A percentile compares a stretch with the other conserved stretches of the same genome.
Evolutionary conservation across 2,329 filamentous ascomycete genomes (phyloP).

Genomic region (Diaporthe sp.): DNA sequence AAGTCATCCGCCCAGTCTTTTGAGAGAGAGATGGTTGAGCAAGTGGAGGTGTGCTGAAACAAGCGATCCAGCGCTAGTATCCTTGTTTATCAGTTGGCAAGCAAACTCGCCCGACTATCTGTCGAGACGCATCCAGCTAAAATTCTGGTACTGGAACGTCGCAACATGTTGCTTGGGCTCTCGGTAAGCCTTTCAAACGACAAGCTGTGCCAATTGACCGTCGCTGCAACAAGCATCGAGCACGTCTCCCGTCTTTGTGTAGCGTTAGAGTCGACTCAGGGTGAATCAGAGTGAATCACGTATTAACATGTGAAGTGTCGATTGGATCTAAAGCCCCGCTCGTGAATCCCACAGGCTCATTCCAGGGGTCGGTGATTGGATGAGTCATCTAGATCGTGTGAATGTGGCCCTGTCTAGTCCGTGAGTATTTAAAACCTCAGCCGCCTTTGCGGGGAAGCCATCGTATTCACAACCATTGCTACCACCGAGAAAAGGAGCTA

Average conservation of each 20-base stretch:
- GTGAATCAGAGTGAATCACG: neutral
- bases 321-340: neutral
- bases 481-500: neutral
- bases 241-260: neutral
- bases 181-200: neutral
- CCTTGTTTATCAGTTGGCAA: neutral
- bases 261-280: neutral
- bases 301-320: too few relatives aligned
- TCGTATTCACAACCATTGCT: too few relatives aligned
- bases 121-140: neutral
- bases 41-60: too few relatives aligned
- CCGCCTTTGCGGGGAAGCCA: neutral
- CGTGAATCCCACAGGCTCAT: neutral
- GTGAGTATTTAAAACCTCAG: neutral
- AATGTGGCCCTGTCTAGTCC: neutral
- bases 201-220: neutral
- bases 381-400: conserved; percentile 14
- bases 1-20: too few relatives aligned
- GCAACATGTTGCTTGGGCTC: neutral
- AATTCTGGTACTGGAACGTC: neutral
- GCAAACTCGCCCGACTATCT: neutral
- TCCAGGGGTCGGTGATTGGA: neutral
- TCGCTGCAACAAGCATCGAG: neutral
- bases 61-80: too few relatives aligned
- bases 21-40: too few relatives aligned